A percentile compares a stretch with the other conserved stretches of the same genome.
Evolutionary conservation across 768 basidiomycete genomes (phyloP).

Genomic region (Phanerochaete sordida): DNA sequence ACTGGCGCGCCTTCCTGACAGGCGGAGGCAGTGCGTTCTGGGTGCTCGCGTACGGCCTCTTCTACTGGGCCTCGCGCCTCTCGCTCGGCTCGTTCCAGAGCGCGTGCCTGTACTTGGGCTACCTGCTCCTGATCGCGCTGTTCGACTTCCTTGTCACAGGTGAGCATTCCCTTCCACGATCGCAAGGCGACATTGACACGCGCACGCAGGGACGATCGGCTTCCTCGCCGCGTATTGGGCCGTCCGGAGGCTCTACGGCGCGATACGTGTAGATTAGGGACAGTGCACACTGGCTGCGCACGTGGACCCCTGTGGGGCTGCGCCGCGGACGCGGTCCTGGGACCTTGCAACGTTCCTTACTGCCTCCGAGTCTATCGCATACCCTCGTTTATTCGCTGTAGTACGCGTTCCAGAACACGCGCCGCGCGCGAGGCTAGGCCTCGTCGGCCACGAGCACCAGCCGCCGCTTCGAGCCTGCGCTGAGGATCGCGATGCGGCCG

Average conservation of each 20-base stretch:
- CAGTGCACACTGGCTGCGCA: slow-evolving; percentile 3
- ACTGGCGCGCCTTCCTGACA: slow-evolving; percentile 91
- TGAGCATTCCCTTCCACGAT: slow-evolving; percentile 27
- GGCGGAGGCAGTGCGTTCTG: slow-evolving; percentile 93
- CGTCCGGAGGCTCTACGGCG: slow-evolving; percentile 76
- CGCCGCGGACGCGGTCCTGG: background rate
- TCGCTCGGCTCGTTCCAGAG: slow-evolving; percentile 80
- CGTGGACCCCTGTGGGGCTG: background rate
- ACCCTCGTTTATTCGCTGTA: background rate
- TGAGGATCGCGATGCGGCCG: slow-evolving; percentile 56
- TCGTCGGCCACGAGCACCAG: background rate
- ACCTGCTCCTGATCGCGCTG: slow-evolving; percentile 78
- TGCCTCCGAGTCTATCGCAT: background rate
- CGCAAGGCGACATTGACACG: background rate
- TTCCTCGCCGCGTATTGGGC: slow-evolving; percentile 92
- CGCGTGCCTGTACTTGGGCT: slow-evolving; percentile 84
- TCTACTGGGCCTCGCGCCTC: slow-evolving; percentile 87
- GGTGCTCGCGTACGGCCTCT: slow-evolving; percentile 84
- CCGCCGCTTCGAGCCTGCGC: slow-evolving; percentile 21
- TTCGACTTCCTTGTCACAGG: slow-evolving; percentile 88
- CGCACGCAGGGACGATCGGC: slow-evolving; percentile 73
- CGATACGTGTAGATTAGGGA: slow-evolving; percentile 82
- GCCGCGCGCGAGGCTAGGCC: background rate
- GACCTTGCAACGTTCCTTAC: background rate
- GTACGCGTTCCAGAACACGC: background rate